A percentile compares a stretch with the other conserved stretches of the same genome.
These are phyloP conservation scores for Blastobotrys elegans DNA, from an alignment of 1,139 yeast genomes.

Conservation along the genomic window DNA sequence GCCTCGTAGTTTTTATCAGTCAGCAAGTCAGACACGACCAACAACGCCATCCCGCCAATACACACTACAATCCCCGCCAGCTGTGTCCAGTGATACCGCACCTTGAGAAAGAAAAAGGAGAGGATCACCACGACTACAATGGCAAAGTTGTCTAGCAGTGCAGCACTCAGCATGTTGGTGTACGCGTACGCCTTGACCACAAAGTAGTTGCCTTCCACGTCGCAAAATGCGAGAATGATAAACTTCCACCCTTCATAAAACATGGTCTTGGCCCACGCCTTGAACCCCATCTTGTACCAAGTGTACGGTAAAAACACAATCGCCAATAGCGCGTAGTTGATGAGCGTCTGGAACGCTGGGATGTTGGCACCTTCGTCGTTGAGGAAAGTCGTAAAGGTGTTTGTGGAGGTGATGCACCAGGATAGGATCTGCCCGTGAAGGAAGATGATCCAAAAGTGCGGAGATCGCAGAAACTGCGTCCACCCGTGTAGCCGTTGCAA, in stretches of 20 bases:
- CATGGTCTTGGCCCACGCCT: conserved; percentile 31
- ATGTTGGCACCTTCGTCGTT: conserved; percentile 36
- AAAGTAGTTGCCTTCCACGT: conserved; percentile 43
- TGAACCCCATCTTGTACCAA: conserved; percentile 37
- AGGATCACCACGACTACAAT: conserved; percentile 41
- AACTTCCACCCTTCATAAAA: conserved; percentile 40
- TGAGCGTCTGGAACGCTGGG: conserved; percentile 42
- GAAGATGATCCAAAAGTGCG: conserved; percentile 40
- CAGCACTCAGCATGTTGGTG: conserved; percentile 41
- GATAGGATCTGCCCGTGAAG: conserved; percentile 41
- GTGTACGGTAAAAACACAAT: conserved; percentile 39
- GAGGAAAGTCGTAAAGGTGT: conserved; percentile 40
- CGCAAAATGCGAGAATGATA: conserved; percentile 40
- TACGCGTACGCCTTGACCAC: conserved; percentile 42
- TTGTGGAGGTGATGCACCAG: conserved; percentile 39
- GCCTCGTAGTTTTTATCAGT: conserved; percentile 39
- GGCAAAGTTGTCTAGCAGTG: conserved; percentile 41
- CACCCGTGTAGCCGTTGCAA: conserved; percentile 3
- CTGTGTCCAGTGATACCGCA: conserved; percentile 44
- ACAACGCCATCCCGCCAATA: conserved; percentile 41
- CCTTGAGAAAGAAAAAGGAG: conserved; percentile 39
- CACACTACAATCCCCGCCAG: conserved; percentile 39
- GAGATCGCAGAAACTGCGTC: conserved; percentile 34
- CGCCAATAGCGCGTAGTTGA: conserved; percentile 37
- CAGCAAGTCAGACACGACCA: conserved; percentile 38